Conservation (phyloP, 371 early-diverging fungal genomes). For the Mortierella sp. region DNA sequence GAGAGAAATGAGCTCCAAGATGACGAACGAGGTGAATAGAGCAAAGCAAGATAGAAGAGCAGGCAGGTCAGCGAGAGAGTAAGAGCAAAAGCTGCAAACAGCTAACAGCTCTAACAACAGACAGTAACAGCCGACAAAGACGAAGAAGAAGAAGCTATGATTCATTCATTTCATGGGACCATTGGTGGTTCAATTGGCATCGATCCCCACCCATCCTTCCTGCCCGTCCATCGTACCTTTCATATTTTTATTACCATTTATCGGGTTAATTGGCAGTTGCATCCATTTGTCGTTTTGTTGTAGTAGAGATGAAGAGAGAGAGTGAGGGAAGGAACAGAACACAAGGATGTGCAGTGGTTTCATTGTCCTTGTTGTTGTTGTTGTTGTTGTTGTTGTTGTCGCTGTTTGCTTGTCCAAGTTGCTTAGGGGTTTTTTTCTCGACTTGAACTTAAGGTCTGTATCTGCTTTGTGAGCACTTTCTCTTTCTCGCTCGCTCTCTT, state of each 20-base stretch:
- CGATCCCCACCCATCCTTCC: too few relatives aligned
- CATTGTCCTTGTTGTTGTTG: too few relatives aligned
- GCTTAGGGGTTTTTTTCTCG: not conserved
- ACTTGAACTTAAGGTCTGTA: too few relatives aligned
- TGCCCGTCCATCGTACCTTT: too few relatives aligned
- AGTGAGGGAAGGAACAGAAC: too few relatives aligned
- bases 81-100: not conserved
- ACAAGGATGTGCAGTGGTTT: too few relatives aligned
- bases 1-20: not conserved
- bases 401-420: not conserved
- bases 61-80: not conserved
- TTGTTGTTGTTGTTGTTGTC: not conserved
- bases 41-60: not conserved
- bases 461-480: conserved; percentile 1
- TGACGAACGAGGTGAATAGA: not conserved
- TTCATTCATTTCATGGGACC: too few relatives aligned
- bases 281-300: not conserved
- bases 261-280: not conserved
- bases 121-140: conserved; percentile 3
- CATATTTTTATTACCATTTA: too few relatives aligned
- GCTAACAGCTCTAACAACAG: not conserved
- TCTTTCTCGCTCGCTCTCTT: not conserved
- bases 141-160: too few relatives aligned
- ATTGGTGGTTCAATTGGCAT: too few relatives aligned
- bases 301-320: too few relatives aligned